Percentiles rank a stretch among this genome's conserved stretches.
These are phyloP conservation scores for Nitzschia sp. DNA, from an alignment of 108 stramenopile species.

Conservation along the genomic window DNA sequence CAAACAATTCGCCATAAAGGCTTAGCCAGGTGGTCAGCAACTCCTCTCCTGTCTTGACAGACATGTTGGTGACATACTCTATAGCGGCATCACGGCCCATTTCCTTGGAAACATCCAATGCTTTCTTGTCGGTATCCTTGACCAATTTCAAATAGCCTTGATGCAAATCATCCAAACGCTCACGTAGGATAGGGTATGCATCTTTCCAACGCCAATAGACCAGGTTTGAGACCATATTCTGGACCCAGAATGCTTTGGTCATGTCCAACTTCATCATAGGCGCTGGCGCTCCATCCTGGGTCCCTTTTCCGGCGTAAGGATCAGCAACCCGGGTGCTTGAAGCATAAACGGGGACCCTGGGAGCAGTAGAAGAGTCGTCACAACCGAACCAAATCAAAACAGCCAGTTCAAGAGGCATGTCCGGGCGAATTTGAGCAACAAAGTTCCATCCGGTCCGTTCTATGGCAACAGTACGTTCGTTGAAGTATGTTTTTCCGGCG, in stretches of 20 bases:
- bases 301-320: slow-evolving; percentile 53
- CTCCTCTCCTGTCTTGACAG: slow-evolving; percentile 39
- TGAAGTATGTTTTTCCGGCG: slow-evolving; percentile 47
- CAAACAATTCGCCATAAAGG: slow-evolving; percentile 70
- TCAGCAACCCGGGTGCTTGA: slow-evolving; percentile 37
- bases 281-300: slow-evolving; percentile 53
- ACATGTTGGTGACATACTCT: slow-evolving; percentile 38
- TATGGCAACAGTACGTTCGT: slow-evolving; percentile 65
- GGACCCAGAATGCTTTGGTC: slow-evolving; percentile 72
- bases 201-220: slow-evolving; percentile 60
- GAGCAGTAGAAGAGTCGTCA: slow-evolving; percentile 52
- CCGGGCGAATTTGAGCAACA: slow-evolving; percentile 55
- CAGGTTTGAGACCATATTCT: slow-evolving; percentile 69
- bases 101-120: slow-evolving; percentile 23
- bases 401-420: slow-evolving; percentile 50
- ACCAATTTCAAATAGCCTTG: slow-evolving; percentile 21
- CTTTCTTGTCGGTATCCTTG: slow-evolving; percentile 34
- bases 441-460: slow-evolving; percentile 70
- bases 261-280: slow-evolving; percentile 56
- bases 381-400: slow-evolving; percentile 60
- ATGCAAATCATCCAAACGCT: slow-evolving; percentile 41
- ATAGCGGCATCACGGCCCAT: slow-evolving; percentile 29
- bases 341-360: slow-evolving; percentile 60
- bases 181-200: slow-evolving; percentile 49
- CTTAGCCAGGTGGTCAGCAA: slow-evolving; percentile 46